Evolutionary conservation across 148 eudicot genomes (phyloP).

Genomic region (Euryodendron excelsum): DNA sequence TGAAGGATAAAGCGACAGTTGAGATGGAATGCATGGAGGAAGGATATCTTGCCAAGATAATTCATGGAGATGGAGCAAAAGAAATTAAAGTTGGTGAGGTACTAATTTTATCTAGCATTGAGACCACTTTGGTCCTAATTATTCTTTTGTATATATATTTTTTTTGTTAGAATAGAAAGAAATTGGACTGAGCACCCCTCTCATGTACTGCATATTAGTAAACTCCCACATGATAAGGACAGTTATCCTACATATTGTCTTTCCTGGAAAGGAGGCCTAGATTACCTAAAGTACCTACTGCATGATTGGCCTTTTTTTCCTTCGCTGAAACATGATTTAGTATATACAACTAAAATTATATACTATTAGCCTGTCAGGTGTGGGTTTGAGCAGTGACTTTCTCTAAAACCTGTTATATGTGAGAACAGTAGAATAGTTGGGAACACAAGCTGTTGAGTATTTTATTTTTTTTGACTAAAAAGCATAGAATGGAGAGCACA

Average conservation of each 20-base stretch:
- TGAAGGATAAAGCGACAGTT: constrained; percentile 95
- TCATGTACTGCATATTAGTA: neutral
- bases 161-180: neutral
- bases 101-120: constrained; percentile 11
- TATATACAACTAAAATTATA: neutral
- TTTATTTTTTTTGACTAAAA: neutral
- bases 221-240: neutral
- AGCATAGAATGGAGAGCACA: neutral
- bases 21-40: constrained; percentile 99
- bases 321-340: neutral
- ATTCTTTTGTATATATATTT: no score
- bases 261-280: neutral
- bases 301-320: neutral
- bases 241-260: neutral
- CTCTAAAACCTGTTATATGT: neutral
- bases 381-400: neutral
- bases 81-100: constrained; percentile 95
- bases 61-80: constrained; percentile 75
- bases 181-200: neutral
- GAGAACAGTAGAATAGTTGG: neutral
- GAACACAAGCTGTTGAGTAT: neutral
- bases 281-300: neutral
- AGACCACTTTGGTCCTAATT: neutral
- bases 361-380: neutral
- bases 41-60: constrained; percentile 88